phyloP scores from a whole-genome alignment of 208 protist genomes.

The Phytomonas francai region DNA sequence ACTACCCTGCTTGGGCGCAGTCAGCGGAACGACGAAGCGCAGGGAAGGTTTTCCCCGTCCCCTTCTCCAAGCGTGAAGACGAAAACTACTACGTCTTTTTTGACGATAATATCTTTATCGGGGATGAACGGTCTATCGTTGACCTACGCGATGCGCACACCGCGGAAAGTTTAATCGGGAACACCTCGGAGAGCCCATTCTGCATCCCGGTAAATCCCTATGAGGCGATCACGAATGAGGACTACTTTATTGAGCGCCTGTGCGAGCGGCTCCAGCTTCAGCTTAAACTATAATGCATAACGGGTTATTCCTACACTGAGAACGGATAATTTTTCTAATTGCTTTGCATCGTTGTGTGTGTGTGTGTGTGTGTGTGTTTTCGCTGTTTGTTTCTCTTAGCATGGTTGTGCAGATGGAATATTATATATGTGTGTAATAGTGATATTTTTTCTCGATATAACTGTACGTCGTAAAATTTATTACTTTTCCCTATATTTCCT shows the following conservation, averaged over 20 bases:
- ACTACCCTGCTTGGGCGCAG: slow-evolving; percentile 84
- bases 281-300: slow-evolving; percentile 5
- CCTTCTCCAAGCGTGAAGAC: slow-evolving; percentile 6
- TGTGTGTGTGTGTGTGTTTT: background rate
- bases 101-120: slow-evolving; percentile 87
- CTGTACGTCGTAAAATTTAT: background rate
- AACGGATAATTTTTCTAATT: background rate
- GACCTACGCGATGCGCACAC: slow-evolving; percentile 58
- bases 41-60: slow-evolving; percentile 79
- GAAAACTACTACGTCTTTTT: slow-evolving; percentile 76
- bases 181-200: slow-evolving; percentile 40
- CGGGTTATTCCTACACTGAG: background rate
- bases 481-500: background rate
- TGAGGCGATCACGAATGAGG: slow-evolving; percentile 62
- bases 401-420: background rate
- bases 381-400: background rate
- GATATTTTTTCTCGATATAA: background rate
- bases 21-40: slow-evolving; percentile 58
- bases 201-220: slow-evolving; percentile 78
- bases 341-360: background rate
- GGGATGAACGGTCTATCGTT: slow-evolving; percentile 80
- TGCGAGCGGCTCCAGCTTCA: slow-evolving; percentile 37
- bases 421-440: slow-evolving; percentile 4
- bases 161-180: slow-evolving; percentile 35
- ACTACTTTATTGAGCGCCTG: slow-evolving; percentile 80